phyloP scores from a whole-genome alignment of 371 early-diverging fungal genomes.

The Funneliformis caledonium region DNA sequence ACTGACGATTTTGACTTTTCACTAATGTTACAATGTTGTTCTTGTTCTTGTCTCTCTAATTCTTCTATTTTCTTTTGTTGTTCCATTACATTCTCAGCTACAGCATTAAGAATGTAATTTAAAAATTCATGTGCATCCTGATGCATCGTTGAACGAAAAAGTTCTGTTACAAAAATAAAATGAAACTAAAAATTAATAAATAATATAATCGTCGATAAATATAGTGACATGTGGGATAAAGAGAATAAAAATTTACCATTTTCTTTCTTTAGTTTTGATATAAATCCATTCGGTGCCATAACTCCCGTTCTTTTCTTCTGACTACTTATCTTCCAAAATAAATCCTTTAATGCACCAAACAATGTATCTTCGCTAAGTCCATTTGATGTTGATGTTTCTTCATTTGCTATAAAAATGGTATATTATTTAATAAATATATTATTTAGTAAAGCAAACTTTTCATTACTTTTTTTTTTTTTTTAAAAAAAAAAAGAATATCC shows the following conservation, averaged over 20 bases:
- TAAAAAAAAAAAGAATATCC: background rate
- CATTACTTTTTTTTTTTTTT: background rate
- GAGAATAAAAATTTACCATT: slow-evolving; percentile 68
- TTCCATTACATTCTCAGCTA: slow-evolving; percentile 83
- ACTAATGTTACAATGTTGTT: slow-evolving; percentile 6
- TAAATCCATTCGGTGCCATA: slow-evolving; percentile 86
- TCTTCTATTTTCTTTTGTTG: slow-evolving; percentile 57
- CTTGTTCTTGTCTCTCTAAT: slow-evolving; percentile 40
- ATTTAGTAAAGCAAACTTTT: background rate
- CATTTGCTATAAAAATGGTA: slow-evolving; percentile 25
- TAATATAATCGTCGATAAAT: too few relatives aligned
- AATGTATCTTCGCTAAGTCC: slow-evolving; percentile 79
- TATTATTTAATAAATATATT: background rate
- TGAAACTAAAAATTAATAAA: background rate
- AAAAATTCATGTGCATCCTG: slow-evolving; percentile 98
- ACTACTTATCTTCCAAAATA: slow-evolving; percentile 83
- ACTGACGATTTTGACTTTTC: slow-evolving; percentile 11
- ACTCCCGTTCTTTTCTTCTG: slow-evolving; percentile 86
- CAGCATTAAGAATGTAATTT: slow-evolving; percentile 89
- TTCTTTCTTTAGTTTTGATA: slow-evolving; percentile 84
- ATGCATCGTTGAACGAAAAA: slow-evolving; percentile 92
- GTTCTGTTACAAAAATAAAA: slow-evolving; percentile 56
- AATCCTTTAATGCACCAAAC: slow-evolving; percentile 83
- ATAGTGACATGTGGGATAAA: slow-evolving; percentile 28
- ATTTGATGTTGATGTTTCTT: slow-evolving; percentile 54